Conservation (phyloP, 352 stramenopile genomes). For the Pseudoperonospora humuli region DNA sequence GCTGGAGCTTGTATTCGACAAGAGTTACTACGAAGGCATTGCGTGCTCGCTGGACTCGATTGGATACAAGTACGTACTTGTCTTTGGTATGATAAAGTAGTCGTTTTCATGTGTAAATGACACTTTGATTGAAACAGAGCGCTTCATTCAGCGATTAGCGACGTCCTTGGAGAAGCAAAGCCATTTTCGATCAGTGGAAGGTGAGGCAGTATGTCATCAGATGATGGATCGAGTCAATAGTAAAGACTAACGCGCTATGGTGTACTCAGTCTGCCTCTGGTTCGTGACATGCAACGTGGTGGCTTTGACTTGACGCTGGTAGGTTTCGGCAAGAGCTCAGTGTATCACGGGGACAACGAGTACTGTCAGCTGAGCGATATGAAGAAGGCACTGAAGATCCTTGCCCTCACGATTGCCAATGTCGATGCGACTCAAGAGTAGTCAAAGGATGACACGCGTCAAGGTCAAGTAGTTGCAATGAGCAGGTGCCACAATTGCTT, state of each 20-base stretch:
- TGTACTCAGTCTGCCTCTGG: constrained; percentile 44
- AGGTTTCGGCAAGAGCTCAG: constrained; percentile 69
- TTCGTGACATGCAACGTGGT: constrained; percentile 67
- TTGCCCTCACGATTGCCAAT: constrained; percentile 74
- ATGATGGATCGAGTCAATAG: not conserved
- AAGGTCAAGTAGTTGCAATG: constrained; percentile 8
- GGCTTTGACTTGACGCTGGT: constrained; percentile 73
- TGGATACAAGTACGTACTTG: constrained; percentile 59
- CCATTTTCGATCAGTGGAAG: constrained; percentile 90
- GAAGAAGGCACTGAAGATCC: constrained; percentile 80
- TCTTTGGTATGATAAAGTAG: too few species aligned
- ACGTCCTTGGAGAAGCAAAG: constrained; percentile 74
- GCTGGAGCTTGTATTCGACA: constrained; percentile 83
- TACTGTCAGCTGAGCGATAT: constrained; percentile 85
- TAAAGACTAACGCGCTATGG: constrained; percentile 1
- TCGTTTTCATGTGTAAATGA: not conserved
- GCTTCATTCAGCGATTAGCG: constrained; percentile 61
- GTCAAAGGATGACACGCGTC: not conserved
- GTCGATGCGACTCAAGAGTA: too few species aligned
- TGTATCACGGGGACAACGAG: constrained; percentile 92
- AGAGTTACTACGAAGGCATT: constrained; percentile 84
- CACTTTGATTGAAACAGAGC: constrained; percentile 28
- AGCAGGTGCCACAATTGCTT: constrained; percentile 14
- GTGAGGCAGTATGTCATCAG: constrained; percentile 23
- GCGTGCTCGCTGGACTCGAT: constrained; percentile 88